Conservation (phyloP, 257 asterid species). For the Przewalskia tangutica region DNA sequence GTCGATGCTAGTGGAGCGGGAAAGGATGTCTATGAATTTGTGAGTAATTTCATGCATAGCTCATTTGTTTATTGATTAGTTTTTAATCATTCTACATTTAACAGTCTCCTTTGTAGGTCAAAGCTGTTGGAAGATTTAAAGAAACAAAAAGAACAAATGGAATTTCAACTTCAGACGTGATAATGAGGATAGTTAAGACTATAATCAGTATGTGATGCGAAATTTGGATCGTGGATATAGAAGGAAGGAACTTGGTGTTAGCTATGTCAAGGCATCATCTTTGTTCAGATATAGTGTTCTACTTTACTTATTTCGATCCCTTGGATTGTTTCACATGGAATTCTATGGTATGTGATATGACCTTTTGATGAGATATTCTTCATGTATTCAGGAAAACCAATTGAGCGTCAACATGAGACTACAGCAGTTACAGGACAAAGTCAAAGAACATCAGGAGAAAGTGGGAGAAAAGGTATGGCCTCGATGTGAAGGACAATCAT, state of each 20-base stretch:
- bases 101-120: slow-evolving; percentile 33
- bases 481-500: neutral
- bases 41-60: slow-evolving; percentile 17
- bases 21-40: slow-evolving; percentile 66
- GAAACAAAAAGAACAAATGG: slow-evolving; percentile 67
- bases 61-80: neutral
- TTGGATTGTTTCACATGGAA: neutral
- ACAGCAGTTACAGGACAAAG: slow-evolving; percentile 47
- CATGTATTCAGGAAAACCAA: slow-evolving; percentile 9
- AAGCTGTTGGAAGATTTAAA: slow-evolving; percentile 63
- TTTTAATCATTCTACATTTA: neutral
- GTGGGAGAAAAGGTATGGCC: slow-evolving; percentile 62
- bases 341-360: neutral
- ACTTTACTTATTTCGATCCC: neutral
- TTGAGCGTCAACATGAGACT: slow-evolving; percentile 62
- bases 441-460: slow-evolving; percentile 6
- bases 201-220: slow-evolving; percentile 72
- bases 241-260: slow-evolving; percentile 23
- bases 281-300: neutral
- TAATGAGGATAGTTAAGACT: slow-evolving; percentile 73
- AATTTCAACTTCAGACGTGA: slow-evolving; percentile 67
- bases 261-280: slow-evolving; percentile 24
- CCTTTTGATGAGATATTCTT: neutral
- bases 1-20: slow-evolving; percentile 74
- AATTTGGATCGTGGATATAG: neutral